phyloP scores from a whole-genome alignment of 208 protist species.

The Leishmania guyanensis region DNA sequence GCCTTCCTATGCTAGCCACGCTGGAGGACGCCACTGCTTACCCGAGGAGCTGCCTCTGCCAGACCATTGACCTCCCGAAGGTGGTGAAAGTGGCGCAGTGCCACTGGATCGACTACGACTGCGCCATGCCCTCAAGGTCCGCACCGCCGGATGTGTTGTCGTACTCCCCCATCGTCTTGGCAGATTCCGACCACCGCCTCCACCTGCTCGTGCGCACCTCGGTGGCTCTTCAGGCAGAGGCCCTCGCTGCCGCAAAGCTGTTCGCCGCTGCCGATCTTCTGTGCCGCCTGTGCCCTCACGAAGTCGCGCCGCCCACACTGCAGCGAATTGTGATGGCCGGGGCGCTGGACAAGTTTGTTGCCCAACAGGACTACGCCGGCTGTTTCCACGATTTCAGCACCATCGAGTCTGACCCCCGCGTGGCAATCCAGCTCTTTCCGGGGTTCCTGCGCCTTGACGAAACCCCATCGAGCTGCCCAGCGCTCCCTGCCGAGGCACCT shows the following conservation, averaged over 20 bases:
- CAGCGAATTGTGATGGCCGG: slow-evolving; percentile 36
- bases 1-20: slow-evolving; percentile 56
- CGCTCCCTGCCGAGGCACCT: neutral
- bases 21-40: slow-evolving; percentile 6
- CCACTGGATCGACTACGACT: slow-evolving; percentile 57
- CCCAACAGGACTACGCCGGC: slow-evolving; percentile 31
- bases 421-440: slow-evolving; percentile 55
- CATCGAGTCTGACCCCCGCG: slow-evolving; percentile 42
- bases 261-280: slow-evolving; percentile 55
- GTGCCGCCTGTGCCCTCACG: slow-evolving; percentile 58
- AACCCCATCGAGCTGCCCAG: neutral
- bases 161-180: slow-evolving; percentile 39
- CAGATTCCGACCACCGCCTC: slow-evolving; percentile 35
- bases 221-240: slow-evolving; percentile 32
- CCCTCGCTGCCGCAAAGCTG: slow-evolving; percentile 24
- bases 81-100: slow-evolving; percentile 35
- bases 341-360: slow-evolving; percentile 48
- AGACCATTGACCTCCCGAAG: slow-evolving; percentile 23
- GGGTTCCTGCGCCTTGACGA: slow-evolving; percentile 13
- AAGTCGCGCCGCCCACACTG: slow-evolving; percentile 37
- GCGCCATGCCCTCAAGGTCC: slow-evolving; percentile 28
- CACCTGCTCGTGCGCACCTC: slow-evolving; percentile 40
- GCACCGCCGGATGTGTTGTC: slow-evolving; percentile 23
- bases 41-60: slow-evolving; percentile 12
- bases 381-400: slow-evolving; percentile 52